A percentile compares a stretch with the other conserved stretches of the same genome.
phyloP scores from a whole-genome alignment of 768 basidiomycete species.

The Macrolepiota dolichaula region DNA sequence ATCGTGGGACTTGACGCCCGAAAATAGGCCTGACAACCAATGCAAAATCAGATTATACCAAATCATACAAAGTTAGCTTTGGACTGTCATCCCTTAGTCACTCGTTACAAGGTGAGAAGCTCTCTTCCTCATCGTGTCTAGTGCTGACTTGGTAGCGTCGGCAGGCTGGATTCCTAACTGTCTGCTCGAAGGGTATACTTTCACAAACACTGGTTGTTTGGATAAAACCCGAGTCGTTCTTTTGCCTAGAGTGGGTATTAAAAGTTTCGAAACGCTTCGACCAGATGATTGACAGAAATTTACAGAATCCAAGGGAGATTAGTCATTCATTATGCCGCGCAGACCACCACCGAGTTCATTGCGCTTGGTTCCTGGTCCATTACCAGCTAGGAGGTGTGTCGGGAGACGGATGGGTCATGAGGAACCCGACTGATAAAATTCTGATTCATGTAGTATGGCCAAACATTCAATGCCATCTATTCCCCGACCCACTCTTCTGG shows the following conservation, averaged over 20 bases:
- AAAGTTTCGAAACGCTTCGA: neutral
- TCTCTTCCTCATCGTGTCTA: neutral
- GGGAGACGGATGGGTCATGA: neutral
- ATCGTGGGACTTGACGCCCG: neutral
- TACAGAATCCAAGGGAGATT: neutral
- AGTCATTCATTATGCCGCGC: constrained; percentile 48
- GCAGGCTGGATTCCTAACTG: neutral
- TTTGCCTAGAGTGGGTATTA: neutral
- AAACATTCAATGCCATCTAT: constrained; percentile 68
- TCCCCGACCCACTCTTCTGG: constrained; percentile 48
- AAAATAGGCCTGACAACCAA: neutral
- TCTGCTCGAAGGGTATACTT: neutral
- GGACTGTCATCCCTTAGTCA: neutral
- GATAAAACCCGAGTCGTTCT: neutral
- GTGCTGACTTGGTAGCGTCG: neutral
- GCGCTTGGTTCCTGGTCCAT: constrained; percentile 56
- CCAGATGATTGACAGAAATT: neutral
- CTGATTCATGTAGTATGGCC: constrained; percentile 35
- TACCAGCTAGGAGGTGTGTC: constrained; percentile 50
- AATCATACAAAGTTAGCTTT: neutral
- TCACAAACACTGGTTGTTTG: constrained; percentile 8
- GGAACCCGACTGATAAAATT: constrained; percentile 9
- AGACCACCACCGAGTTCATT: constrained; percentile 68
- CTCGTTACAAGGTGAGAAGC: constrained; percentile 4
- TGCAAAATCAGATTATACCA: neutral